Evolutionary conservation across 2,329 filamentous ascomycete species (phyloP), one percentile per base, ranked within the genome.

Genomic region (Arthrobotrys pseudoclavata): DNA sequence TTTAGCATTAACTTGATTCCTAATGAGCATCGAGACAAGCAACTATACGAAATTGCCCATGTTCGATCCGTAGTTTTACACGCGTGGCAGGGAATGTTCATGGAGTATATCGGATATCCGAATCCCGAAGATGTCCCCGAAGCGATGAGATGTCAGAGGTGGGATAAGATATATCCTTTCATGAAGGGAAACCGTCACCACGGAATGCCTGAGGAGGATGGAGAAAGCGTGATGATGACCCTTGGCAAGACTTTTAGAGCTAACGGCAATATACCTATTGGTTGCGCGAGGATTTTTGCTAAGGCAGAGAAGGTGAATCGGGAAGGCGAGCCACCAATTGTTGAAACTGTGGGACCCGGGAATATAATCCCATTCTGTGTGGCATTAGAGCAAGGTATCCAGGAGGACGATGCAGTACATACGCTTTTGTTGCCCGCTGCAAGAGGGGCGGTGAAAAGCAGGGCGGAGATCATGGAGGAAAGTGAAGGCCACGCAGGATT

Each of bases 291-390:
- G 34, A 71, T 77, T 13, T 66, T 62, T 22, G 74, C 74, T 4
- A 37, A 70, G 34, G 31, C 74, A 1, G 61, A 66, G 24, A 60
- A 42, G 13, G 29, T 66, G 29, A 34, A 40, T 18, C 62, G 47
- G 26, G 9, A 34, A 15, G 67, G 61, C 1, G 40, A 40, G 5
- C 74, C 61, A 13, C 67, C 67, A 13, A 50, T 61, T 5, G n/a
- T 68, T 22, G 74, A 77, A 22, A 77, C 74, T 7, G 45, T 77
- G 2, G 53, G 48, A 10, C 74, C 74, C 4, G 67, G 55, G 9
- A 77, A 77, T 71, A 77, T 77, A 18, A 77, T 77, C 2, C 74
- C 74, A n/a, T 77, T 77, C 37, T 77, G 74, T n/a, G 62, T 77
- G 18, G 61, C 40, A 18, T 57, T 77, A 4, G 74, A 77, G 15